Evolutionary conservation across 306 rosid species (phyloP).

Genomic region (Inga leiocalycina): DNA sequence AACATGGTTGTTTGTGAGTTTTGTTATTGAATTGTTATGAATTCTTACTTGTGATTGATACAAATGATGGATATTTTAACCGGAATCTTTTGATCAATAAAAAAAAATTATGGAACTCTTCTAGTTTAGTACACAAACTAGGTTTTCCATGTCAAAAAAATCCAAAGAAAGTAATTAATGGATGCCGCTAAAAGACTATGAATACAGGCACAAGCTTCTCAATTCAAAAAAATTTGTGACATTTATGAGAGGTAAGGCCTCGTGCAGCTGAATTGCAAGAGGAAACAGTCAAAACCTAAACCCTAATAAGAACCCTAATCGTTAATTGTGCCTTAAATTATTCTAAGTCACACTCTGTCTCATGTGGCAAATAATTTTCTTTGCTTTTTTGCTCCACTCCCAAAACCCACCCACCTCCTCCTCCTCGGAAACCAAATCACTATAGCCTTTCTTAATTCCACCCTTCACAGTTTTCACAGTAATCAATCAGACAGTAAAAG

Average conservation of each 20-base stretch:
- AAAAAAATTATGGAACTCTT: neutral
- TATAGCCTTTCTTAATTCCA: conserved; percentile 51
- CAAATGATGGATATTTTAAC: neutral
- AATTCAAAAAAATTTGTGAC: conserved; percentile 42
- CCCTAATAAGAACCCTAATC: conserved; percentile 60
- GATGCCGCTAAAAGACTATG: conserved; percentile 8
- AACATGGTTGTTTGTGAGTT: neutral
- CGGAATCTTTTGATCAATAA: neutral
- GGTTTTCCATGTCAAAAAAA: neutral
- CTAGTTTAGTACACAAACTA: neutral
- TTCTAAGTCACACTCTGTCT: conserved; percentile 40
- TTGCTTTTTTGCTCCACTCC: conserved; percentile 69
- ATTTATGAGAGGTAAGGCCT: conserved; percentile 53
- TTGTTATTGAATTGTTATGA: neutral
- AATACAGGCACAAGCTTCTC: conserved; percentile 28
- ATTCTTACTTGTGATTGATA: neutral
- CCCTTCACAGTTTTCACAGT: conserved; percentile 29
- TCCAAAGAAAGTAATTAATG: neutral
- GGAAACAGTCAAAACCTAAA: conserved; percentile 57
- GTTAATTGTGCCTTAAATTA: conserved; percentile 70
- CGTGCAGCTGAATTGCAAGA: conserved; percentile 53
- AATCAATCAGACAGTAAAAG: conserved; percentile 40
- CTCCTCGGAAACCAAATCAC: conserved; percentile 70
- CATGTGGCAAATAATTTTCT: conserved; percentile 56
- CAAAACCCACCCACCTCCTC: conserved; percentile 86